Evolutionary conservation across 2,329 filamentous ascomycete species (phyloP), one percentile per base, ranked within the genome.

Genomic region (Fusarium brevicatenulatum): DNA sequence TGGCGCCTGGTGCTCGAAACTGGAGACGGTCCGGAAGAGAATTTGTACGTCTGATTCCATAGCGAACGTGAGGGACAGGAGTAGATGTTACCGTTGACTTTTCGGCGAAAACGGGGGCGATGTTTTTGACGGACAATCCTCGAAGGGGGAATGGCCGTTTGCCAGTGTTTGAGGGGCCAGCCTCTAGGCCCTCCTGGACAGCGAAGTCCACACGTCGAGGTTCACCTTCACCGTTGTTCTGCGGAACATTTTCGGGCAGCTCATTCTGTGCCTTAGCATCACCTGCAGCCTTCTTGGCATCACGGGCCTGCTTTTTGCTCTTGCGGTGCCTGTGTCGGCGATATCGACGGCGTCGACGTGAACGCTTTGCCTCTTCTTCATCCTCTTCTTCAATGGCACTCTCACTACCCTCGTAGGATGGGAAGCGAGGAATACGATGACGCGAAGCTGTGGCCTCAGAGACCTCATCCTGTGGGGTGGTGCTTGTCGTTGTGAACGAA

Each of bases 31-130:
- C 91, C 0, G 93, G 93, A 5, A 95, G 86, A 2, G 93, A 95
- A 78, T 89, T 93, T 25, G 92, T 93, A 61, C 93, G 88, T 63
- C 92, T 91, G 59, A 94, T 90, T n/a, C 89, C 89, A 73, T 89
- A 89, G 46, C 88, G 85, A 65, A 91, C 87, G 36, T 87, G 86
- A 10, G 89, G 88, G 47, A 90, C 84, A 16, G 86, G 84, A 5
- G 88, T 85, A 13, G 81, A 70, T 7, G 83, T 76, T 9, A 78
- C 77, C 11, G 79, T 65, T 18, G 80, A 78, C 10, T 84, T 82
- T 66, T 88, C 86, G 1, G 84, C 85, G 74, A 95, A 95, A 64
- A 95, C 92, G 16, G 92, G 92, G 0, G 92, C 90, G 8, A 95
- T 85, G 52, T 90, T 89, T 77, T 91, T 93, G 59, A 92, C 86